phyloP scores from a whole-genome alignment of 2,329 filamentous ascomycete genomes.

The Cucurbitaria berberidis region DNA sequence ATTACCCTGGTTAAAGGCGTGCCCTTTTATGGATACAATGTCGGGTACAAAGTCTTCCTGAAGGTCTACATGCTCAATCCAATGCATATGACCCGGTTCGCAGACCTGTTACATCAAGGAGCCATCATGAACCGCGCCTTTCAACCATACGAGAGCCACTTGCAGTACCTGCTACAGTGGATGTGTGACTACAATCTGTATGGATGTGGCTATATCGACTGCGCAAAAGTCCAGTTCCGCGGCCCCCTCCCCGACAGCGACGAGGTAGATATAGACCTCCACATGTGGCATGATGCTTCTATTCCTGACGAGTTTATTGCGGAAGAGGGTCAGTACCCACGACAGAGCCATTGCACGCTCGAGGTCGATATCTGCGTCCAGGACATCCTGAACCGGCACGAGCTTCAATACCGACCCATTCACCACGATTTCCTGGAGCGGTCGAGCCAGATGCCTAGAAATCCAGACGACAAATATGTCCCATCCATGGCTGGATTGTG shows the following conservation, averaged over 20 bases:
- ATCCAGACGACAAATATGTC: slow-evolving; percentile 78
- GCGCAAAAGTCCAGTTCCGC: slow-evolving; percentile 73
- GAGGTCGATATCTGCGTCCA: slow-evolving; percentile 91
- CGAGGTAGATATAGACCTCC: slow-evolving; percentile 65
- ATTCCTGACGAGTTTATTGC: slow-evolving; percentile 66
- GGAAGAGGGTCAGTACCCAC: slow-evolving; percentile 69
- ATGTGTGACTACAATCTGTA: slow-evolving; percentile 99
- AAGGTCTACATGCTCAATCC: slow-evolving; percentile 97
- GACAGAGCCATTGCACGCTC: slow-evolving; percentile 84
- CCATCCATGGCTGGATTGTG: slow-evolving; percentile 93
- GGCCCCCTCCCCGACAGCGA: slow-evolving; percentile 73
- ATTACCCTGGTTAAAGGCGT: slow-evolving; percentile 91
- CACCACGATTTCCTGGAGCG: slow-evolving; percentile 89
- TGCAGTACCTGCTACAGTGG: slow-evolving; percentile 93
- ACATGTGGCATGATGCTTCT: slow-evolving; percentile 81
- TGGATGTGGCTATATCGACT: slow-evolving; percentile 86
- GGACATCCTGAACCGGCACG: slow-evolving; percentile 81
- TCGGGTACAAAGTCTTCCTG: slow-evolving; percentile 88
- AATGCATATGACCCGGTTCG: slow-evolving; percentile 80
- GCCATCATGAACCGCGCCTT: slow-evolving; percentile 82
- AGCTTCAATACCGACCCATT: slow-evolving; percentile 75
- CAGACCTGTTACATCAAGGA: slow-evolving; percentile 86
- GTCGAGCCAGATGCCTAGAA: slow-evolving; percentile 60
- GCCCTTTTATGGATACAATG: slow-evolving; percentile 94
- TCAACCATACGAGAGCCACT: slow-evolving; percentile 91